These are phyloP conservation scores for Termitomyces sp. DNA, from an alignment of 768 basidiomycete species.

Conservation along the genomic window DNA sequence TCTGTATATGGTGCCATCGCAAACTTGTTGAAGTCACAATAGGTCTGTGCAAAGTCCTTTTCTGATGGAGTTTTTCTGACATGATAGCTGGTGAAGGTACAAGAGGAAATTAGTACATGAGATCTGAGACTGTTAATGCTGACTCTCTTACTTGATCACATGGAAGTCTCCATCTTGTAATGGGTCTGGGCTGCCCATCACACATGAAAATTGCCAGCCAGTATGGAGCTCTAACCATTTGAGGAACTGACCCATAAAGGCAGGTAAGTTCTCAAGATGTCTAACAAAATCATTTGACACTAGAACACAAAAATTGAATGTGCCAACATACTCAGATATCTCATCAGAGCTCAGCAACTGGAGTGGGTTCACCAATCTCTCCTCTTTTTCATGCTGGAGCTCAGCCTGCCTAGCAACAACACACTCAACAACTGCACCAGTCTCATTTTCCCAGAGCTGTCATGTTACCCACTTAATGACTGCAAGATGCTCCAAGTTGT, in stretches of 20 bases:
- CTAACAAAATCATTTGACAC: background rate
- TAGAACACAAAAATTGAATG: background rate
- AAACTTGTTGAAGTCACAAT: conserved; percentile 1
- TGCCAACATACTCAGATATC: background rate
- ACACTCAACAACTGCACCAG: background rate
- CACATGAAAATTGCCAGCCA: background rate
- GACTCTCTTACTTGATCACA: background rate
- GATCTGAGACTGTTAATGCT: too few species aligned
- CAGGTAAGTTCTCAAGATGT: conserved; percentile 1
- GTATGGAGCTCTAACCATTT: background rate
- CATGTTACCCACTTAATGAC: background rate
- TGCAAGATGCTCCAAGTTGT: background rate
- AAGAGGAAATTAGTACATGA: too few species aligned
- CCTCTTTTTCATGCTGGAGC: background rate
- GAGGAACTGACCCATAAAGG: background rate
- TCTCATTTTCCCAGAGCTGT: background rate
- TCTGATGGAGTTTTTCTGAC: background rate
- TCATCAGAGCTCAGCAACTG: background rate
- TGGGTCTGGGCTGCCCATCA: conserved; percentile 4
- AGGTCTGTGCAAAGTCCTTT: background rate
- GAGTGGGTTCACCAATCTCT: background rate
- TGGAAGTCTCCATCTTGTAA: background rate
- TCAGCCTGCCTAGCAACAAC: background rate
- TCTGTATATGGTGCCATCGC: conserved; percentile 6
- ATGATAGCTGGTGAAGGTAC: background rate